Evolutionary conservation across 805 yeast genomes (phyloP).

Genomic region (Zygotorulaspora florentina): DNA sequence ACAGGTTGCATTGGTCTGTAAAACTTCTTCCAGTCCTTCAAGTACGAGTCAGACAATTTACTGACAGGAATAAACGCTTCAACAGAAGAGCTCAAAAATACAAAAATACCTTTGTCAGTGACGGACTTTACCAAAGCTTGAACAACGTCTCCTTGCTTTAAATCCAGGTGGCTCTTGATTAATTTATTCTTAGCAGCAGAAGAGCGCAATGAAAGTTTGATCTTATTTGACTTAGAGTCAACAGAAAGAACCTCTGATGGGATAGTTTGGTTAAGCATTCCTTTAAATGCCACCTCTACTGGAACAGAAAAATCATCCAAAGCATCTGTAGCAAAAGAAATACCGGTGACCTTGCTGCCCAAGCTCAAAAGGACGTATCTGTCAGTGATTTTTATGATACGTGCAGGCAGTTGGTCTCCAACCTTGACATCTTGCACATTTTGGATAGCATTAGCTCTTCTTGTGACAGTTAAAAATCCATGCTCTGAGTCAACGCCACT

Average conservation of each 20-base stretch:
- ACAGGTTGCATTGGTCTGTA: slow-evolving; percentile 70
- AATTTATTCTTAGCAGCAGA: slow-evolving; percentile 45
- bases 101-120: slow-evolving; percentile 71
- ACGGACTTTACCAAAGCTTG: slow-evolving; percentile 78
- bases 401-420: slow-evolving; percentile 57
- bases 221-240: slow-evolving; percentile 42
- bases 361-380: slow-evolving; percentile 63
- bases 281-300: slow-evolving; percentile 45
- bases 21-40: slow-evolving; percentile 84
- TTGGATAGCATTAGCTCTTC: slow-evolving; percentile 43
- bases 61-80: slow-evolving; percentile 77
- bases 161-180: slow-evolving; percentile 47
- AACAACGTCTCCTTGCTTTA: slow-evolving; percentile 66
- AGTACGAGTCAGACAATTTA: slow-evolving; percentile 73
- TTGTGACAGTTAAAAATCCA: slow-evolving; percentile 46
- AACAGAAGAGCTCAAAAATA: slow-evolving; percentile 64
- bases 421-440: slow-evolving; percentile 46
- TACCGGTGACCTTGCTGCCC: slow-evolving; percentile 51
- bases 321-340: slow-evolving; percentile 73
- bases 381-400: slow-evolving; percentile 54
- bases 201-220: slow-evolving; percentile 62
- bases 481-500: slow-evolving; percentile 50
- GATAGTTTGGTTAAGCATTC: slow-evolving; percentile 46
- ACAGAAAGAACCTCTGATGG: slow-evolving; percentile 49
- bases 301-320: slow-evolving; percentile 58